Conservation (phyloP, 164 flowering plant species). For the Akebia trifoliata region DNA sequence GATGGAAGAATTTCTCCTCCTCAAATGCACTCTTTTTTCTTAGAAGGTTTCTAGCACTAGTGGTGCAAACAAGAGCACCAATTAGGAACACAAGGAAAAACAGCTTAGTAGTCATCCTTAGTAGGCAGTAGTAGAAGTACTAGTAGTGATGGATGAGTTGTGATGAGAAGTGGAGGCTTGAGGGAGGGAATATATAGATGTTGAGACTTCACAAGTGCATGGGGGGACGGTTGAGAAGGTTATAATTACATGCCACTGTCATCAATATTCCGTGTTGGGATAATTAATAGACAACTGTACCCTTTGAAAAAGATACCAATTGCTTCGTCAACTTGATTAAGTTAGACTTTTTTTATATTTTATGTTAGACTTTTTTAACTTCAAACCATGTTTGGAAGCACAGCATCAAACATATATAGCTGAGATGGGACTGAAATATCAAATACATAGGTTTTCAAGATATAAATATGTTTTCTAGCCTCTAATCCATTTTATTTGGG, state of each 20-base stretch:
- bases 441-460: too few relatives aligned
- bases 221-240: not conserved
- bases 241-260: conserved; percentile 9
- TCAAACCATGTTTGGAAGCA: too few relatives aligned
- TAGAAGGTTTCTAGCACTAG: conserved; percentile 21
- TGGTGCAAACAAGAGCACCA: conserved; percentile 19
- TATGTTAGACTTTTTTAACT: too few relatives aligned
- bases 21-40: conserved; percentile 5
- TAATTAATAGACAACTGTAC: conserved; percentile 11
- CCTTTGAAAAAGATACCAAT: not conserved
- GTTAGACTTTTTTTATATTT: too few relatives aligned
- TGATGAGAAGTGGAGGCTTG: conserved; percentile 8
- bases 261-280: conserved; percentile 14
- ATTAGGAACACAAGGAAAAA: conserved; percentile 18
- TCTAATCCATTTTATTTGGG: too few relatives aligned
- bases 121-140: not conserved
- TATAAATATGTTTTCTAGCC: too few relatives aligned
- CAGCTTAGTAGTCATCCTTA: conserved; percentile 14
- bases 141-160: not conserved
- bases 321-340: not conserved
- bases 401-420: too few relatives aligned
- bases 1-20: too few relatives aligned
- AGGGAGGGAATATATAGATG: conserved; percentile 10
- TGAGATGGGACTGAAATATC: too few relatives aligned
- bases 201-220: not conserved